Conservation (phyloP, 352 stramenopile genomes). For the Pythium scleroteichum region DNA sequence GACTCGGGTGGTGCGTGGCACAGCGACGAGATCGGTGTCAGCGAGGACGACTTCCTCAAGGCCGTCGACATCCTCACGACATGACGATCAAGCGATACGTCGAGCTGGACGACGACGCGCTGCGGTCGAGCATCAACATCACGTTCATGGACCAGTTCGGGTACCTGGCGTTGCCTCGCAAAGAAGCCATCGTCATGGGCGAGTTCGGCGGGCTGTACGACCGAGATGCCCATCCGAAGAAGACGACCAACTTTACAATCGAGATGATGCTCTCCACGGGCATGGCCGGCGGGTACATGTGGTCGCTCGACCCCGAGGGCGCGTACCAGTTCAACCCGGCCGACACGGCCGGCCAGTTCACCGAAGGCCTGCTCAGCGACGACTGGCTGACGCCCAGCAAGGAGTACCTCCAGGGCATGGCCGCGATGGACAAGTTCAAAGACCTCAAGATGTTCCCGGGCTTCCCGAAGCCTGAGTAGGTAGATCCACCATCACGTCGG, state of each 20-base stretch:
- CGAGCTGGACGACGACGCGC: constrained; percentile 53
- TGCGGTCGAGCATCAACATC: constrained; percentile 39
- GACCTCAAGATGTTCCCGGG: constrained; percentile 75
- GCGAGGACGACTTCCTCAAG: constrained; percentile 56
- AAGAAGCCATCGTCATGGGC: constrained; percentile 56
- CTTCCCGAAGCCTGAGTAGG: constrained; percentile 32
- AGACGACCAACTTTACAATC: constrained; percentile 73
- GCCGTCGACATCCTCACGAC: constrained; percentile 50
- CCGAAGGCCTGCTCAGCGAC: constrained; percentile 61
- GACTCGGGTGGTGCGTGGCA: constrained; percentile 67
- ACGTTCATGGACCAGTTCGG: constrained; percentile 82
- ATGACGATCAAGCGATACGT: constrained; percentile 38
- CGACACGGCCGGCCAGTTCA: constrained; percentile 49
- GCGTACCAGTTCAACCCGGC: constrained; percentile 77
- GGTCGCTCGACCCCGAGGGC: constrained; percentile 77
- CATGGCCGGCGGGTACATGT: constrained; percentile 78
- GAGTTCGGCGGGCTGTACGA: constrained; percentile 75
- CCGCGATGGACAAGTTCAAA: constrained; percentile 48
- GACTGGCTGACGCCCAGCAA: constrained; percentile 73
- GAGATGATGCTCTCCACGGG: constrained; percentile 39
- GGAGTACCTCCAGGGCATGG: constrained; percentile 61
- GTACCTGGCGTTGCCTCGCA: constrained; percentile 46
- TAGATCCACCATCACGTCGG: too few relatives aligned
- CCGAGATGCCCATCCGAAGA: constrained; percentile 59
- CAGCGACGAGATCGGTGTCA: constrained; percentile 25